phyloP scores from a whole-genome alignment of 2,329 filamentous ascomycete species.

The Claviceps sp. region DNA sequence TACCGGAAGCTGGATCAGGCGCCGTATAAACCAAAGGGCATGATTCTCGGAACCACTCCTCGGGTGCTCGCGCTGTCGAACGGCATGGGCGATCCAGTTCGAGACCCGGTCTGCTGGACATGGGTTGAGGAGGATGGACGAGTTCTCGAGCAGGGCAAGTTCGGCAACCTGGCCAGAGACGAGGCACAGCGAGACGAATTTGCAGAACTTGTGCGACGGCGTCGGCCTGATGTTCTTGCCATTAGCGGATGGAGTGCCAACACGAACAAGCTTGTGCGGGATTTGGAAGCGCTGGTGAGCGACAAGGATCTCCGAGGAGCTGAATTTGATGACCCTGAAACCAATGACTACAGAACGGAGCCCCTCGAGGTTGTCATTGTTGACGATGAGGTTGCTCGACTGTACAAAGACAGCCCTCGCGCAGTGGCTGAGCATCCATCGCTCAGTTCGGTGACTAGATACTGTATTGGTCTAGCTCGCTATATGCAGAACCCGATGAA shows the following conservation, averaged over 20 bases:
- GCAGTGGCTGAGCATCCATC: conserved; percentile 70
- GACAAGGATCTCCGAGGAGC: conserved; percentile 65
- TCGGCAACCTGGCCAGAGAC: conserved; percentile 62
- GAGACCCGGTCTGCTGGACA: conserved; percentile 79
- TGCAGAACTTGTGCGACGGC: conserved; percentile 62
- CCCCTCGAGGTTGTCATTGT: conserved; percentile 79
- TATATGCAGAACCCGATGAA: conserved; percentile 95
- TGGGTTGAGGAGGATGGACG: conserved; percentile 89
- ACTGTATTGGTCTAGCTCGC: conserved; percentile 77
- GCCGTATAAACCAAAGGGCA: conserved; percentile 87
- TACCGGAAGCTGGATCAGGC: conserved; percentile 86
- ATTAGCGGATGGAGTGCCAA: conserved; percentile 83
- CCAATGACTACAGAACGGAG: conserved; percentile 61
- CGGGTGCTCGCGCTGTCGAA: conserved; percentile 80
- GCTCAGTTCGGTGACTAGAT: conserved; percentile 64
- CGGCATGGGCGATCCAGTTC: conserved; percentile 57
- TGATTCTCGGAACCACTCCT: conserved; percentile 76
- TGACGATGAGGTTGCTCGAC: conserved; percentile 91
- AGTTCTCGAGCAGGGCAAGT: conserved; percentile 78
- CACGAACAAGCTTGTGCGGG: conserved; percentile 68
- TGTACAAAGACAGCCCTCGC: conserved; percentile 83
- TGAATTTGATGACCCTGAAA: conserved; percentile 70
- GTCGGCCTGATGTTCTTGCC: conserved; percentile 79
- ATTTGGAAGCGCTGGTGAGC: conserved; percentile 65
- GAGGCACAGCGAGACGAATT: conserved; percentile 56